phyloP scores from a whole-genome alignment of 2,329 filamentous ascomycete genomes.

The Penicillium brevicompactum region DNA sequence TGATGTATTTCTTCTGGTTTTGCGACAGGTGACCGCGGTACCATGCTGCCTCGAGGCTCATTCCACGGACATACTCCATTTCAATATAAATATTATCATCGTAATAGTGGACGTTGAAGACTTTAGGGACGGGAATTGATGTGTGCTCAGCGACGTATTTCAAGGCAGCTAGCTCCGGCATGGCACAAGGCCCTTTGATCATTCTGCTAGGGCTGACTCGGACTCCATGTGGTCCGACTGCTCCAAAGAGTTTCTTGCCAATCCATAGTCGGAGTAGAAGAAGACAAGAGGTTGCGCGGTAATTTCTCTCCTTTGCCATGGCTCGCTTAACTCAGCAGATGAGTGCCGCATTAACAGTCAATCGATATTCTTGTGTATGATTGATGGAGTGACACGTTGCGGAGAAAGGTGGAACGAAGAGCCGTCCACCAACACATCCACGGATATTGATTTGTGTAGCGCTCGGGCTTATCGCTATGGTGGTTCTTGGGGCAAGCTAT shows the following conservation, averaged over 20 bases:
- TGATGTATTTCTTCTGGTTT: background rate
- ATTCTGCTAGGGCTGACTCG: constrained; percentile 1
- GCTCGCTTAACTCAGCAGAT: too few species aligned
- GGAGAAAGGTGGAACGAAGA: too few species aligned
- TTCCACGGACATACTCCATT: background rate
- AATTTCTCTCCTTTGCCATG: too few species aligned
- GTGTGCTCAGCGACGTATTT: constrained; percentile 1
- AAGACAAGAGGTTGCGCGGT: background rate
- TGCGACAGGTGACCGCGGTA: background rate
- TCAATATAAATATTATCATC: background rate
- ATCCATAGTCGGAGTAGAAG: background rate
- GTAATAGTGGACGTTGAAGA: background rate
- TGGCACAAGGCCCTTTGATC: background rate
- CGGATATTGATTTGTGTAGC: too few species aligned
- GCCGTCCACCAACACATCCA: too few species aligned
- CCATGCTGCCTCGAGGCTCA: background rate
- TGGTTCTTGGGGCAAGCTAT: too few species aligned
- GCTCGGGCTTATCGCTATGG: too few species aligned
- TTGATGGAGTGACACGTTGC: too few species aligned
- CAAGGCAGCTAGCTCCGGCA: background rate
- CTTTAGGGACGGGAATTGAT: background rate
- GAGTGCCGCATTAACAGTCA: too few species aligned
- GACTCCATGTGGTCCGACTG: background rate
- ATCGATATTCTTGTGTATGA: too few species aligned
- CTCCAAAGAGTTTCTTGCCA: background rate